Percentiles rank a stretch among this genome's conserved stretches.
phyloP scores from a whole-genome alignment of 306 rosid genomes.

The Hylodesmum podocarpum region DNA sequence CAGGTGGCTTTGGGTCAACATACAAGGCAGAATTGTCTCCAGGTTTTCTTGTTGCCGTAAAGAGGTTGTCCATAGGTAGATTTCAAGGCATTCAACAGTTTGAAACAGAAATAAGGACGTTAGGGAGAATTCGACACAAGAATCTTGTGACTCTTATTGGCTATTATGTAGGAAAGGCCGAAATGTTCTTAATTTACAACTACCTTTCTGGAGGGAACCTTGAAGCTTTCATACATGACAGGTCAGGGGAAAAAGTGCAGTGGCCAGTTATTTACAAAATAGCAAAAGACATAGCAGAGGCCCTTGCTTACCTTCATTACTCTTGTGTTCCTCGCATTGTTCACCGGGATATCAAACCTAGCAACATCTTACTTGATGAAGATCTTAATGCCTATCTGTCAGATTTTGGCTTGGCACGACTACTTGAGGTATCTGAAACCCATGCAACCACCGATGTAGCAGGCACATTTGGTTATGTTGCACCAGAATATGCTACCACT shows the following conservation, averaged over 20 bases:
- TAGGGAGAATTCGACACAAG: slow-evolving; percentile 66
- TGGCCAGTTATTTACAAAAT: slow-evolving; percentile 64
- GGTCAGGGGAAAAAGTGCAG: slow-evolving; percentile 40
- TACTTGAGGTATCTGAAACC: slow-evolving; percentile 67
- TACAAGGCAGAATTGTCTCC: slow-evolving; percentile 71
- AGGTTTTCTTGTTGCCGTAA: slow-evolving; percentile 61
- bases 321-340: slow-evolving; percentile 69
- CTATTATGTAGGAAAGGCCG: slow-evolving; percentile 61
- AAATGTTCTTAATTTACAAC: slow-evolving; percentile 73
- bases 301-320: slow-evolving; percentile 68
- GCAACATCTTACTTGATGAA: slow-evolving; percentile 70
- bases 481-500: slow-evolving; percentile 76
- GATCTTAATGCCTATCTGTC: slow-evolving; percentile 64
- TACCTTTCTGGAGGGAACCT: slow-evolving; percentile 77
- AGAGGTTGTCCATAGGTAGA: slow-evolving; percentile 61
- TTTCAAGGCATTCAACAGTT: slow-evolving; percentile 77
- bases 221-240: slow-evolving; percentile 61
- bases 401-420: slow-evolving; percentile 71
- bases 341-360: slow-evolving; percentile 80
- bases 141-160: slow-evolving; percentile 78
- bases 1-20: slow-evolving; percentile 74
- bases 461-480: slow-evolving; percentile 79
- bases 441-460: slow-evolving; percentile 80
- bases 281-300: slow-evolving; percentile 62
- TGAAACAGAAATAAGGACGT: slow-evolving; percentile 68